phyloP scores from a whole-genome alignment of 495 filamentous ascomycete species.

The Neurospora tetrasperma region DNA sequence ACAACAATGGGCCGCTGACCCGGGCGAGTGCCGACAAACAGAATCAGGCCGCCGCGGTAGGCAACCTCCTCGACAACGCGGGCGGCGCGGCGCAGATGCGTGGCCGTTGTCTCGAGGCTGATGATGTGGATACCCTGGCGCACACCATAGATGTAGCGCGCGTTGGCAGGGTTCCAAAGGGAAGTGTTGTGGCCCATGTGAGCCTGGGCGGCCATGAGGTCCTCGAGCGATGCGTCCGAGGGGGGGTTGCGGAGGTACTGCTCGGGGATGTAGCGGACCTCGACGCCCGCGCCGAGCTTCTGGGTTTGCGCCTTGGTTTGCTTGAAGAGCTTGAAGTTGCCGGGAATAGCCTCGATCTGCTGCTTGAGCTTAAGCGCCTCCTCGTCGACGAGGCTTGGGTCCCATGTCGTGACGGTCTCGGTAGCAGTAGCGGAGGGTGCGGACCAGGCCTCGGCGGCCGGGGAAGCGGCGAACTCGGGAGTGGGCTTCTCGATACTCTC shows the following conservation, averaged over 20 bases:
- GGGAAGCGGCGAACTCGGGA: not conserved
- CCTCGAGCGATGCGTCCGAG: constrained; percentile 74
- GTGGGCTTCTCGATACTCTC: not conserved
- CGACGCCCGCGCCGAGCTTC: constrained; percentile 43
- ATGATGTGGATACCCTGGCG: constrained; percentile 90
- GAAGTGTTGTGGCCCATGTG: constrained; percentile 90
- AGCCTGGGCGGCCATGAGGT: constrained; percentile 80
- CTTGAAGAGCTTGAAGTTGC: constrained; percentile 15
- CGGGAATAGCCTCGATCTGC: constrained; percentile 21
- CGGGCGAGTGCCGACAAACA: constrained; percentile 80
- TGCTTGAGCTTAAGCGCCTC: constrained; percentile 11
- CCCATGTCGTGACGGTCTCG: not conserved
- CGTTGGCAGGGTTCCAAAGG: constrained; percentile 91
- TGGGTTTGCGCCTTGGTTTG: constrained; percentile 22
- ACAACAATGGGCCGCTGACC: constrained; percentile 74
- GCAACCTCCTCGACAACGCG: constrained; percentile 82
- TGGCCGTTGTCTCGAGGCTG: constrained; percentile 73
- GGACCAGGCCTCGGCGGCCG: not conserved
- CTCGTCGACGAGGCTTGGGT: not conserved
- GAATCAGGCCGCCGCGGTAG: constrained; percentile 68
- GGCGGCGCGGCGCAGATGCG: constrained; percentile 80
- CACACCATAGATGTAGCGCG: constrained; percentile 89
- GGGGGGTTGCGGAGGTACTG: constrained; percentile 61
- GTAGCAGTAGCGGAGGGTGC: not conserved
- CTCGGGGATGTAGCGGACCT: constrained; percentile 56